Evolutionary conservation across 2,329 filamentous ascomycete species (phyloP), one percentile per base, ranked within the genome.

Genomic region (Colletotrichum phormii): DNA sequence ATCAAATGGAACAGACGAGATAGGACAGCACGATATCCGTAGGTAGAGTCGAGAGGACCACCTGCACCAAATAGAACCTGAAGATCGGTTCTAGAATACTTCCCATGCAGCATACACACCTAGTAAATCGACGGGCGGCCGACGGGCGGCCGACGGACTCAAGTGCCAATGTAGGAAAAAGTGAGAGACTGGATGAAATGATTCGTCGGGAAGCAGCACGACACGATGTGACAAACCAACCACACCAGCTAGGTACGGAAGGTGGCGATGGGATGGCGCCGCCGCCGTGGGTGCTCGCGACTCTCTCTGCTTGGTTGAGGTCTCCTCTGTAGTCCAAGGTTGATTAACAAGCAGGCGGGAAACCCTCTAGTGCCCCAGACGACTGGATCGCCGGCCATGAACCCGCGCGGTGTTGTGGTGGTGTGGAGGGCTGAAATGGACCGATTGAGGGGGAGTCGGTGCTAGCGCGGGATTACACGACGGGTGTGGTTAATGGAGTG

Each of bases 1-100:
- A 31, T 9, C 46, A 63, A 53, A 11, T 13, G n/a, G 33, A 35
- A 53, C n/a, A 49, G 8, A 24, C 1, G 2, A 49, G 42, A 22
- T 22, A 42, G 37, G 37, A 42, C 18, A 42, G 37, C 37, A 42
- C 37, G 6, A 42, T 18, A 42, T 42, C 37, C 37, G 13, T 42
- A 42, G 37, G 35, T 42, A 46, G 42, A 46, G 42, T 15, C 42
- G 15, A 46, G 42, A 46, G 8, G 42, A 49, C 42, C 18, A n/a
- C 7, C 33, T 53, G 53, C 29, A 62, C 12, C 3, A 24, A 60
- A 67, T 55, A 65, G 29, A 51, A 26, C 37, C 29, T 54, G 59
- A 64, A 72, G 59, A 72, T 60, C 24, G 9, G 42, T 70, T 72
- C 70, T 70, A 64, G 70, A 72, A 70, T 72, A 13, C 13, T 64